These are phyloP conservation scores for Blastobotrys illinoisensis DNA, from an alignment of 1,139 yeast species.

Conservation along the genomic window DNA sequence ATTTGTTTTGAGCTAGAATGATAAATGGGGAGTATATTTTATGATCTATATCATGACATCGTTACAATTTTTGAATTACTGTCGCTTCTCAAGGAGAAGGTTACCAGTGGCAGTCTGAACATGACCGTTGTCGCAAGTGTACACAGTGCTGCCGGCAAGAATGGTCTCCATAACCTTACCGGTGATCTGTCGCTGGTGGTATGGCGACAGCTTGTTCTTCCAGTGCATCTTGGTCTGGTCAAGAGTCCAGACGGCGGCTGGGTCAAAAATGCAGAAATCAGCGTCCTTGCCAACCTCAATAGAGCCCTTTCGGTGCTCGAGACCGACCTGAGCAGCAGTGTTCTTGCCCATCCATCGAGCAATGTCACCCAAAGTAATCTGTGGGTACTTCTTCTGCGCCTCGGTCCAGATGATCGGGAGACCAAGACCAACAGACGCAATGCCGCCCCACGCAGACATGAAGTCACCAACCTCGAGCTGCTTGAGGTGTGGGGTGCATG, in stretches of 20 bases:
- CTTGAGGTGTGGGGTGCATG: slow-evolving; percentile 88
- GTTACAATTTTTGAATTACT: not conserved
- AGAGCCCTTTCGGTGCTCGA: slow-evolving; percentile 65
- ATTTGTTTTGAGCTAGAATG: too few relatives aligned
- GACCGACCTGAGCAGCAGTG: slow-evolving; percentile 82
- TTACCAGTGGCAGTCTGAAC: slow-evolving; percentile 16
- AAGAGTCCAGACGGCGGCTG: slow-evolving; percentile 49
- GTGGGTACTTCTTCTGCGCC: slow-evolving; percentile 41
- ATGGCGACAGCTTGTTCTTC: slow-evolving; percentile 85
- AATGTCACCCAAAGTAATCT: slow-evolving; percentile 53
- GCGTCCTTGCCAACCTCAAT: slow-evolving; percentile 76
- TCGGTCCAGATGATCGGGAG: slow-evolving; percentile 75
- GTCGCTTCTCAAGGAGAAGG: slow-evolving; percentile 17
- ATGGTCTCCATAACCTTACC: slow-evolving; percentile 78
- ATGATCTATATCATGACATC: not conserved
- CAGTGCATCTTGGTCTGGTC: slow-evolving; percentile 58
- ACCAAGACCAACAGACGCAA: slow-evolving; percentile 87
- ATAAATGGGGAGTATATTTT: not conserved
- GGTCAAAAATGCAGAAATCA: slow-evolving; percentile 77
- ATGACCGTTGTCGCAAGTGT: slow-evolving; percentile 32
- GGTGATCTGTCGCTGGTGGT: slow-evolving; percentile 58
- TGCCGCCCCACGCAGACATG: slow-evolving; percentile 96
- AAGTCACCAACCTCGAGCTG: slow-evolving; percentile 80
- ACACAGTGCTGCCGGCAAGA: slow-evolving; percentile 68
- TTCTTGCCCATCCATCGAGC: slow-evolving; percentile 74